Base-by-base conservation (phyloP, 495 filamentous ascomycete species). In the Penicillium waksmanii region DNA sequence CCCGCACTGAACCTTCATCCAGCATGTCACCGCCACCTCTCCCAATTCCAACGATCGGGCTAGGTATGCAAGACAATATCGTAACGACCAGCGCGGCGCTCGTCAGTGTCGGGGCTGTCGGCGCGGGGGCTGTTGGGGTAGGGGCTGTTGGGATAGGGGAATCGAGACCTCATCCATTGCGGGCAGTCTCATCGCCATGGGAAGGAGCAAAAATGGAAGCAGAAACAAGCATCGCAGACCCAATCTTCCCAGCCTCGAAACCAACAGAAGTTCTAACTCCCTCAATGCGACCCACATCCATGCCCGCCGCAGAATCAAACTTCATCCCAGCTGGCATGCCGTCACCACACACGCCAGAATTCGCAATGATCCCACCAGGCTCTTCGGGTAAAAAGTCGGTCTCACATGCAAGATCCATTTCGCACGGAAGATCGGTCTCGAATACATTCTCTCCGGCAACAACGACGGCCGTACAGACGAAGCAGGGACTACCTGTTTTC, bases 401-500 rank as follows among this genome's bases (percentile, higher is more conserved):
- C 52, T 54, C 62, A 19, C 61, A 63, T 38, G 44, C 69, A 0
- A 31, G 27, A 31, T 31, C 27, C 27, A 31, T 46, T 3, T 33
- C 50, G 27, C 60, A 57, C 9, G 62, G 55, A n/a, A 48, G 46
- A 51, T 62, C 61, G 5, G 42, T n/a, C 52, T 54, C 62, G 17
- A 60, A 63, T 38, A 49, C 69, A 0, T 74, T 70, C 53, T 66
- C 73, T 15, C 71, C 77, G 10, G 60, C 66, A 46, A 59, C 36
- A 49, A 60, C 36, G 9, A 73, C 78, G n/a, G 65, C 68, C 7
- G 55, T 72, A 33, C 67, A 72, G 13, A 74, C 72, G 15, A 82
- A 73, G 56, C 60, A 73, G 31, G 77, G 78, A 11, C 64, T 86
- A 9, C 84, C 84, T 10, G 70, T 81, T 9, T 82, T 85, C 48